These are phyloP conservation scores for Xylogone sp. DNA, from an alignment of 2,329 filamentous ascomycete species.

Conservation along the genomic window DNA sequence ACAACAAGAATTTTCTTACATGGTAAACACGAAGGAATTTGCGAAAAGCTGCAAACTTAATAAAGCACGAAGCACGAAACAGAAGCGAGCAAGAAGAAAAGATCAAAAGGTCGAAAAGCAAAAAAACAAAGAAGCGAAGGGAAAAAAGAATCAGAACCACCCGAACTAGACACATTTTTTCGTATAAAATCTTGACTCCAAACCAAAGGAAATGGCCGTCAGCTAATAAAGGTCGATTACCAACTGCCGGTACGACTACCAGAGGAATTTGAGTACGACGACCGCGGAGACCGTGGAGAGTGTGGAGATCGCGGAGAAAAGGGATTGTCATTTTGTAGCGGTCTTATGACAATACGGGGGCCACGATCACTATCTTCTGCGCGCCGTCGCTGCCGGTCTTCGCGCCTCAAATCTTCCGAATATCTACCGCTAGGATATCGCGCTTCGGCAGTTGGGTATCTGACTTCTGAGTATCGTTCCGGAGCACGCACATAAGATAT, in stretches of 20 bases:
- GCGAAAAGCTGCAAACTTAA: not conserved
- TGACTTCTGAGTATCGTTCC: slow-evolving; percentile 8
- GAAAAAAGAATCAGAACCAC: too few species aligned
- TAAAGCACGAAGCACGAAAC: not conserved
- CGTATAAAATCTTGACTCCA: not conserved
- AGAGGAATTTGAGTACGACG: too few species aligned
- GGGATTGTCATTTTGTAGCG: slow-evolving; percentile 7
- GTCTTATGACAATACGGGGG: not conserved
- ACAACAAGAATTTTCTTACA: not conserved
- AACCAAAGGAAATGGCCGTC: not conserved
- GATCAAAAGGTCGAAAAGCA: too few species aligned
- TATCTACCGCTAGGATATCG: slow-evolving; percentile 5
- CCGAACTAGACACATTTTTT: not conserved
- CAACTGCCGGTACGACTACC: not conserved
- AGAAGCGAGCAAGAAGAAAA: not conserved
- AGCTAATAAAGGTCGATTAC: not conserved
- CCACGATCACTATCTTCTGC: slow-evolving; percentile 16
- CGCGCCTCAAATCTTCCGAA: slow-evolving; percentile 5
- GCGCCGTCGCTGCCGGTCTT: slow-evolving; percentile 6
- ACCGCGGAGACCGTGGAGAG: not conserved
- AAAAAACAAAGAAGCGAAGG: not conserved
- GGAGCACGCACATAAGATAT: slow-evolving; percentile 4
- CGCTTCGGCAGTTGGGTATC: slow-evolving; percentile 8
- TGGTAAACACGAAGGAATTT: not conserved
- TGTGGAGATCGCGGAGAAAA: slow-evolving; percentile 7